A percentile compares a stretch with the other conserved stretches of the same genome.
phyloP scores from a whole-genome alignment of 139 green algal species.

The Closterium sp. region DNA sequence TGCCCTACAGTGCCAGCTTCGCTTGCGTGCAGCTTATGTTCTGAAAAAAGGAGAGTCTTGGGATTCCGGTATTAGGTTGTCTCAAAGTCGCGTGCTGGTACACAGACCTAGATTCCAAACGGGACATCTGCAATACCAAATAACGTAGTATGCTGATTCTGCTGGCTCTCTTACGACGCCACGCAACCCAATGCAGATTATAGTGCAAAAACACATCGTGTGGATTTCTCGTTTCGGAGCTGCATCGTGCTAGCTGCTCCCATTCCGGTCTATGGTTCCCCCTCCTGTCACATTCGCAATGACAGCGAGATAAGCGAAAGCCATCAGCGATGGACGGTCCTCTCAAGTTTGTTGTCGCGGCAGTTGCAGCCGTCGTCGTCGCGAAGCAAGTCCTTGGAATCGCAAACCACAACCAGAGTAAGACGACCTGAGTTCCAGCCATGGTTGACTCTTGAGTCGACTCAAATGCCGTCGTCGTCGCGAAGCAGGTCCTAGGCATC shows the following conservation, averaged over 20 bases:
- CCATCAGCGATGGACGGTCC: neutral
- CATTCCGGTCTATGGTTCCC: neutral
- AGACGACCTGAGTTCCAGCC: neutral
- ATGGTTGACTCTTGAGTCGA: too few relatives aligned
- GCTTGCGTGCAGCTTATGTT: neutral
- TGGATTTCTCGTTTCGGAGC: too few relatives aligned
- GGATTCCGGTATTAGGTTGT: neutral
- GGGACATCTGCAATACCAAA: too few relatives aligned
- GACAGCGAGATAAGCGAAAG: neutral
- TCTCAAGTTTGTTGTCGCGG: neutral
- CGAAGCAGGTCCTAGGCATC: neutral
- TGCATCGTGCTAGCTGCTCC: neutral
- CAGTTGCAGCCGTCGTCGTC: neutral
- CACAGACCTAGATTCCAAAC: neutral
- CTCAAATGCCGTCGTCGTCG: neutral
- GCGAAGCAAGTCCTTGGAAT: neutral
- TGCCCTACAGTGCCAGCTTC: neutral
- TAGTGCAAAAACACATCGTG: neutral
- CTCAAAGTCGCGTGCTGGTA: neutral
- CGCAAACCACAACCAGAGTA: neutral
- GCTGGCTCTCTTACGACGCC: neutral
- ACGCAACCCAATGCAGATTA: neutral
- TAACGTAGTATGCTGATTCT: neutral
- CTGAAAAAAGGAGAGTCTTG: neutral
- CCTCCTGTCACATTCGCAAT: neutral